These are phyloP conservation scores for Candolleomyces efflorescens DNA, from an alignment of 768 basidiomycete species.

Conservation along the genomic window DNA sequence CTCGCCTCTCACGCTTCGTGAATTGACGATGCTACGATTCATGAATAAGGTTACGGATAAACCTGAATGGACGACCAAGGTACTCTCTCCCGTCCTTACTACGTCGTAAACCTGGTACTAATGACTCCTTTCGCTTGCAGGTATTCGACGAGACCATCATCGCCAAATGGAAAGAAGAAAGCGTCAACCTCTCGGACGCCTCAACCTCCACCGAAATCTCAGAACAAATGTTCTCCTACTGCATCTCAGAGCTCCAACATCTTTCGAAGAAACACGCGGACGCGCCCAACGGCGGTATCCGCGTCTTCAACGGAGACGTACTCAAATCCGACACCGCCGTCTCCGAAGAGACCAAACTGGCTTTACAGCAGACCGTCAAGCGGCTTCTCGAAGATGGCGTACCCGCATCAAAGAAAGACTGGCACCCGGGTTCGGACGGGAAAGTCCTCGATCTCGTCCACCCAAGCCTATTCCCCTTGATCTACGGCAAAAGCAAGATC, in stretches of 20 bases:
- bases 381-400: no score
- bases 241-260: constrained; percentile 16
- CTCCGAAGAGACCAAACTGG: constrained; percentile 13
- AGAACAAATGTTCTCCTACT: constrained; percentile 14
- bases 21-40: constrained; percentile 28
- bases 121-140: neutral
- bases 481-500: no score
- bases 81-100: neutral
- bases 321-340: constrained; percentile 25
- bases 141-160: constrained; percentile 13
- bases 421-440: no score
- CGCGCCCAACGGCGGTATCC: constrained; percentile 13
- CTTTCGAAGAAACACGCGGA: constrained; percentile 8
- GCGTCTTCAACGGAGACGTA: constrained; percentile 12
- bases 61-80: constrained; percentile 27
- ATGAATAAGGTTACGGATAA: constrained; percentile 34
- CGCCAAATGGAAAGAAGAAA: constrained; percentile 15
- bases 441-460: no score
- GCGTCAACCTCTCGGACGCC: neutral
- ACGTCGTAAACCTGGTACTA: neutral
- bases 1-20: constrained; percentile 20
- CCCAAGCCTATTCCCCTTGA: no score
- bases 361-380: neutral
- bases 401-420: no score
- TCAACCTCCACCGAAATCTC: constrained; percentile 11